phyloP scores from a whole-genome alignment of 75 land plant species.

The Cunninghamia lanceolata region DNA sequence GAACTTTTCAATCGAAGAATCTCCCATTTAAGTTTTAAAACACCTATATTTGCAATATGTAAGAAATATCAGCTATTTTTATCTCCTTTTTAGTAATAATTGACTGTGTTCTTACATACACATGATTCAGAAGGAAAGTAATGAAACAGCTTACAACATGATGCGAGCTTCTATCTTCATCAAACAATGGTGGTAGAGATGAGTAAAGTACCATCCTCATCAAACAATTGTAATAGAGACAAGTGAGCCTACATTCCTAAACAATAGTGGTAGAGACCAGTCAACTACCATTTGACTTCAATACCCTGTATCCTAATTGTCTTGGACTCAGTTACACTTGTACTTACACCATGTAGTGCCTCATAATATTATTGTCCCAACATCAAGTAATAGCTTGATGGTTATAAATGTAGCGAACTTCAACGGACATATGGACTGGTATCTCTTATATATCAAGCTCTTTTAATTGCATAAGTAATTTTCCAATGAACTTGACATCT shows the following conservation, averaged over 20 bases:
- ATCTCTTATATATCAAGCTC: background rate
- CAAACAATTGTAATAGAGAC: too few species aligned
- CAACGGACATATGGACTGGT: background rate
- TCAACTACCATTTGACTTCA: background rate
- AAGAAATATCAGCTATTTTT: too few species aligned
- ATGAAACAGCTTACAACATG: background rate
- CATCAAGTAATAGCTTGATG: background rate
- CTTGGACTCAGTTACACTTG: background rate
- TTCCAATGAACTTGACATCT: background rate
- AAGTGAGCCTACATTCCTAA: background rate
- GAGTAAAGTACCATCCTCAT: too few species aligned
- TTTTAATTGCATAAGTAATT: background rate
- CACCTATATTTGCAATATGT: background rate
- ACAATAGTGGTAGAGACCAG: background rate
- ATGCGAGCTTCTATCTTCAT: too few species aligned
- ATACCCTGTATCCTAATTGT: background rate
- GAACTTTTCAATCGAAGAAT: background rate
- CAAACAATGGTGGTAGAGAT: too few species aligned
- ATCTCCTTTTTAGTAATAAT: background rate
- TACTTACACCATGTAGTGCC: background rate
- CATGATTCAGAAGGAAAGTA: background rate
- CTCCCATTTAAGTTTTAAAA: background rate
- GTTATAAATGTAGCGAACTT: background rate
- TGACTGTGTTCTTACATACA: background rate
- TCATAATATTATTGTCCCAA: background rate